A percentile compares a stretch with the other conserved stretches of the same genome.
These are phyloP conservation scores for Arabis hirsuta DNA, from an alignment of 345 rosid genomes.

Conservation along the genomic window DNA sequence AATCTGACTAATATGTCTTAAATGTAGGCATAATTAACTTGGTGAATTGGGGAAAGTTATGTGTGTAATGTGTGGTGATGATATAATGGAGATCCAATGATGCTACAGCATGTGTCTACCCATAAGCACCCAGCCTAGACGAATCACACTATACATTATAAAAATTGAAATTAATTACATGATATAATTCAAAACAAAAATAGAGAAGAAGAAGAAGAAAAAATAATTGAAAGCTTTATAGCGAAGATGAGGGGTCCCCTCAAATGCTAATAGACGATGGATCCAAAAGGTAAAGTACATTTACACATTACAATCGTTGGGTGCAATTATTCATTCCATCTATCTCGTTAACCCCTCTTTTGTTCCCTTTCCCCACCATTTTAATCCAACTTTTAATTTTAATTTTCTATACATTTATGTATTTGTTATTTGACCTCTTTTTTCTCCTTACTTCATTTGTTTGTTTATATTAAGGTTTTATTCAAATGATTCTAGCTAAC, in stretches of 20 bases:
- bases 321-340: slow-evolving; percentile 86
- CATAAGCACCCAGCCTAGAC: slow-evolving; percentile 45
- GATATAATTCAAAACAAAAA: not conserved
- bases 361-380: slow-evolving; percentile 39
- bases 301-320: slow-evolving; percentile 43
- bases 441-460: slow-evolving; percentile 24
- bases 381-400: not conserved
- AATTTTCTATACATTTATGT: not conserved
- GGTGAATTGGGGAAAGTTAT: slow-evolving; percentile 25
- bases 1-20: not conserved
- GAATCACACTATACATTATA: slow-evolving; percentile 25
- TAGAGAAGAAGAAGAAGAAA: slow-evolving; percentile 18
- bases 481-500: slow-evolving; percentile 27
- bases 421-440: slow-evolving; percentile 27
- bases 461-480: slow-evolving; percentile 38
- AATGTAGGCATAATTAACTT: not conserved
- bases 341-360: slow-evolving; percentile 53
- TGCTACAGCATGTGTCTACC: slow-evolving; percentile 45
- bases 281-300: slow-evolving; percentile 73
- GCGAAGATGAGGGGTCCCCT: slow-evolving; percentile 51
- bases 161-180: not conserved
- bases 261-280: slow-evolving; percentile 54
- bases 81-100: slow-evolving; percentile 43
- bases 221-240: slow-evolving; percentile 46
- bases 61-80: slow-evolving; percentile 37